A percentile compares a stretch with the other conserved stretches of the same genome.
Conservation (phyloP, 106 monocot species). For the Agapanthus africanus region DNA sequence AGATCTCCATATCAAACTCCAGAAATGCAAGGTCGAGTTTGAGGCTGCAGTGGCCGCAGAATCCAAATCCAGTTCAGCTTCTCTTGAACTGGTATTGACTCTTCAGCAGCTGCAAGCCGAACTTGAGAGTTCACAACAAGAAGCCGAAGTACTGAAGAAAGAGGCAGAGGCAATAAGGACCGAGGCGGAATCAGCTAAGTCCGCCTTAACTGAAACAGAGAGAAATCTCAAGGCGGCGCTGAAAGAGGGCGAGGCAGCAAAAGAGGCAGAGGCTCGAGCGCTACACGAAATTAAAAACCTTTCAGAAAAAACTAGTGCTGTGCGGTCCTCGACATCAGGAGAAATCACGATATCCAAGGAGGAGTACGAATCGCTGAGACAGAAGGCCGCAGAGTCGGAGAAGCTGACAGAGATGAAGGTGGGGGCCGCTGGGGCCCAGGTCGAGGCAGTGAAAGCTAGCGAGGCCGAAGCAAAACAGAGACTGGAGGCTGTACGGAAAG, state of each 20-base stretch:
- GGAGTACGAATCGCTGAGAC: constrained; percentile 53
- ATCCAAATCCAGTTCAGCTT: constrained; percentile 30
- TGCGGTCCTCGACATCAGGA: constrained; percentile 49
- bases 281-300: constrained; percentile 50
- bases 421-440: constrained; percentile 58
- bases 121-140: constrained; percentile 35
- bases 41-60: constrained; percentile 41
- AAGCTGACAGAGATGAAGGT: constrained; percentile 66
- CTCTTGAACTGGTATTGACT: constrained; percentile 43
- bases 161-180: constrained; percentile 35
- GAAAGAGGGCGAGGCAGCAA: constrained; percentile 62
- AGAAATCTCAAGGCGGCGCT: constrained; percentile 46
- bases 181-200: constrained; percentile 42
- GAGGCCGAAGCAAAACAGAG: constrained; percentile 60
- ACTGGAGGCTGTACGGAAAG: constrained; percentile 43
- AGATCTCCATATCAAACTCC: constrained; percentile 54
- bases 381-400: constrained; percentile 52
- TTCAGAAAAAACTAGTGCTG: constrained; percentile 32
- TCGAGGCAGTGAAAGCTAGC: constrained; percentile 55
- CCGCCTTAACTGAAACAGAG: constrained; percentile 47
- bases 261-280: constrained; percentile 54
- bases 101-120: constrained; percentile 57
- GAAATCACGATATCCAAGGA: constrained; percentile 61
- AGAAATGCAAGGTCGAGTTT: constrained; percentile 60
- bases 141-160: constrained; percentile 59